Evolutionary conservation across 164 flowering plant species (phyloP).

Genomic region (Chimonanthus praecox): DNA sequence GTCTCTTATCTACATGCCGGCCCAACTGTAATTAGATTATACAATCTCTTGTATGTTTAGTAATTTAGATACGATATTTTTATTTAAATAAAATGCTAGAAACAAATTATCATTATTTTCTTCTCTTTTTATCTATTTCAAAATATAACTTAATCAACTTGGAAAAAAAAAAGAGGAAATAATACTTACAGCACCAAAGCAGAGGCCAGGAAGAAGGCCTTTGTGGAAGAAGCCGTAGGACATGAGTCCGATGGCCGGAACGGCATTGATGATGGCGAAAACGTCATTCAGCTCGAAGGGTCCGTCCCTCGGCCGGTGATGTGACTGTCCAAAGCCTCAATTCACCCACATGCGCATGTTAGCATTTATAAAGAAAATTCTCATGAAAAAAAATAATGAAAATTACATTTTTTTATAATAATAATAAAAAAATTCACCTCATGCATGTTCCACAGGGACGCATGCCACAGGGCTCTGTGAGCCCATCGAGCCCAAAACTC

Average conservation of each 20-base stretch:
- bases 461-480: constrained; percentile 88
- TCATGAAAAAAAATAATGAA: neutral
- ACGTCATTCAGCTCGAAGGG: constrained; percentile 86
- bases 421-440: constrained; percentile 38
- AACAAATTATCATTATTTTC: neutral
- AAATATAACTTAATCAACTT: too few relatives aligned
- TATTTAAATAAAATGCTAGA: neutral
- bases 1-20: neutral
- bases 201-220: constrained; percentile 81
- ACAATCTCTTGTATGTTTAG: too few relatives aligned
- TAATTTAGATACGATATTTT: too few relatives aligned
- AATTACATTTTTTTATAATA: neutral
- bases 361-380: neutral
- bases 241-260: constrained; percentile 74
- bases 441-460: constrained; percentile 93
- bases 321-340: constrained; percentile 43
- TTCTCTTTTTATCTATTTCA: too few relatives aligned
- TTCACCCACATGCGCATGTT: neutral
- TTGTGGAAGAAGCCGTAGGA: constrained; percentile 76
- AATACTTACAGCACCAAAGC: constrained; percentile 74
- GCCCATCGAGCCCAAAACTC: constrained; percentile 99
- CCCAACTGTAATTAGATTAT: too few relatives aligned
- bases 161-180: too few relatives aligned
- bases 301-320: constrained; percentile 84
- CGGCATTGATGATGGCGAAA: constrained; percentile 76